Percentiles rank a stretch among this genome's conserved stretches.
These are phyloP conservation scores for Heracleum sosnowskyi DNA, from an alignment of 129 eudicot species.

Conservation along the genomic window DNA sequence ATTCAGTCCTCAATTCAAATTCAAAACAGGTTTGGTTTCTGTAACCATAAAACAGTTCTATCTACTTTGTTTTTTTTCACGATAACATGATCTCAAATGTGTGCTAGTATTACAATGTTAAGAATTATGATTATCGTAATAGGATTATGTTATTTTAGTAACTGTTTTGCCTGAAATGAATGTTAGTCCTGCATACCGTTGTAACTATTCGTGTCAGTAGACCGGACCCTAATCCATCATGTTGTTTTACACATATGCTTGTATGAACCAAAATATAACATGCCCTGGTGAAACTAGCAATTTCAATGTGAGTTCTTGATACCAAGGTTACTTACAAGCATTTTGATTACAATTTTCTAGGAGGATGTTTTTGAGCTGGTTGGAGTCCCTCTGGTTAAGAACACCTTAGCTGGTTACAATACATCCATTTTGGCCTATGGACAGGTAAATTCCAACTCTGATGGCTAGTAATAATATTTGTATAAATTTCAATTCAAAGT, in stretches of 20 bases:
- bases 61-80: neutral
- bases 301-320: neutral
- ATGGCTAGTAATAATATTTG: neutral
- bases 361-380: constrained; percentile 70
- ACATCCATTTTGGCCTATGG: constrained; percentile 79
- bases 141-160: neutral
- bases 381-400: constrained; percentile 75
- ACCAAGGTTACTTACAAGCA: neutral
- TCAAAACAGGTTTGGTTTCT: constrained; percentile 61
- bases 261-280: neutral
- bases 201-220: neutral
- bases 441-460: constrained; percentile 37
- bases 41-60: neutral
- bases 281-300: too few relatives aligned
- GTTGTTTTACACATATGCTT: neutral
- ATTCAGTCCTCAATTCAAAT: constrained; percentile 64
- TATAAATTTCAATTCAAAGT: neutral
- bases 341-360: constrained; percentile 23
- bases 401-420: constrained; percentile 87
- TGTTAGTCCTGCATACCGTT: neutral
- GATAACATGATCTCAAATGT: neutral
- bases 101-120: neutral
- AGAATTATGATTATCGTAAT: neutral
- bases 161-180: neutral
- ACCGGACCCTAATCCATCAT: neutral